Conservation (phyloP, 148 eudicot genomes). For the Pharnaceum exiguum region DNA sequence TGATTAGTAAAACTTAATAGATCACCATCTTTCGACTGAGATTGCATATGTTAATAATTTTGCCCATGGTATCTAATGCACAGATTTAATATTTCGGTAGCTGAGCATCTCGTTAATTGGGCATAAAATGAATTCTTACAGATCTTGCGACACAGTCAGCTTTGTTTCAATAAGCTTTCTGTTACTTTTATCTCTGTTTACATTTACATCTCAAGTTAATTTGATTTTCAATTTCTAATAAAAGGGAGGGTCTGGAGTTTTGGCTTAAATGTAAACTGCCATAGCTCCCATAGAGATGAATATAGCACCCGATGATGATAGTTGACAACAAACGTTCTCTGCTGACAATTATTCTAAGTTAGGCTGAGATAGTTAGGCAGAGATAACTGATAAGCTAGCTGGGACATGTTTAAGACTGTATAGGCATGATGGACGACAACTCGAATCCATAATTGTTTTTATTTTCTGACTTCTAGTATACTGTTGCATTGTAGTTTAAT, state of each 20-base stretch:
- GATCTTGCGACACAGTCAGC: constrained; percentile 36
- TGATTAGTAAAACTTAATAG: constrained; percentile 3
- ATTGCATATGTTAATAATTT: constrained; percentile 9
- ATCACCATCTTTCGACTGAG: constrained; percentile 42
- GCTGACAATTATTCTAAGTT: background rate
- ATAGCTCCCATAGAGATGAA: constrained; percentile 34
- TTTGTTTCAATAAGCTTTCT: constrained; percentile 14
- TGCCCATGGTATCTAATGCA: constrained; percentile 34
- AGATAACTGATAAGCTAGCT: background rate
- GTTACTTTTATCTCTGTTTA: constrained; percentile 29
- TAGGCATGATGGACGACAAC: too few species aligned
- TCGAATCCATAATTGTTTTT: too few species aligned
- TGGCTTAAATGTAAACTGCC: constrained; percentile 18
- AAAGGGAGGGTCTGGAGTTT: constrained; percentile 34
- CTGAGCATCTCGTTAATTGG: constrained; percentile 28
- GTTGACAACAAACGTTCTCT: background rate
- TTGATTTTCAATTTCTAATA: background rate
- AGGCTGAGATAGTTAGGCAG: too few species aligned
- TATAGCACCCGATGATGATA: constrained; percentile 22
- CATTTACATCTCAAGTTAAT: background rate
- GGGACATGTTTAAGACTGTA: too few species aligned
- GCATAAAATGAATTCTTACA: constrained; percentile 13
- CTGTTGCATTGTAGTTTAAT: too few species aligned
- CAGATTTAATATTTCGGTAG: constrained; percentile 4
- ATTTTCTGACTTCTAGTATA: too few species aligned